phyloP scores from a whole-genome alignment of 805 yeast species.

The Candida xiaguanensis region DNA sequence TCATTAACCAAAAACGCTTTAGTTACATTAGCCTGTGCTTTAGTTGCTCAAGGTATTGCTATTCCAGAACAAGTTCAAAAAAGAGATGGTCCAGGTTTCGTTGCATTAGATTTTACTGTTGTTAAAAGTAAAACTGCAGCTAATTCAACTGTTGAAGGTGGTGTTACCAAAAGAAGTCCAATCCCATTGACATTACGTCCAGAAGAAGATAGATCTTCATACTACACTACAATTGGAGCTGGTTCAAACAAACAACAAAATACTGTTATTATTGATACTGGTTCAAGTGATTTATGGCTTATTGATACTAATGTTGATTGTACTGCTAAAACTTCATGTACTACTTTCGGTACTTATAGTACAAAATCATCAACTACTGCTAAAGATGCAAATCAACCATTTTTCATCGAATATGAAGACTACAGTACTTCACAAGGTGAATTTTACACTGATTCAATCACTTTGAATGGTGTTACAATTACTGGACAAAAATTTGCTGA shows the following conservation, averaged over 20 bases:
- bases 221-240: slow-evolving; percentile 1
- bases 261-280: slow-evolving; percentile 21
- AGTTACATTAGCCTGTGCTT: slow-evolving; percentile 6
- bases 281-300: slow-evolving; percentile 25
- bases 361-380: slow-evolving; percentile 1
- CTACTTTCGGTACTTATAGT: slow-evolving; percentile 4
- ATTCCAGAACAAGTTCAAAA: slow-evolving; percentile 6
- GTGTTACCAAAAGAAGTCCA: neutral
- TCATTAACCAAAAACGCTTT: slow-evolving; percentile 6
- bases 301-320: slow-evolving; percentile 22
- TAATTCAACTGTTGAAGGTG: neutral
- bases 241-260: slow-evolving; percentile 16
- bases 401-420: slow-evolving; percentile 12
- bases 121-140: slow-evolving; percentile 1
- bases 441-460: slow-evolving; percentile 14
- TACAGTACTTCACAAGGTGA: slow-evolving; percentile 11
- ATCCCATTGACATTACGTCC: slow-evolving; percentile 1
- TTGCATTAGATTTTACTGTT: slow-evolving; percentile 7
- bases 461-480: slow-evolving; percentile 11
- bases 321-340: slow-evolving; percentile 4
- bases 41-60: slow-evolving; percentile 6
- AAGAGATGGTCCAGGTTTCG: slow-evolving; percentile 6
- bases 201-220: slow-evolving; percentile 2
- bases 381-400: slow-evolving; percentile 6
- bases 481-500: slow-evolving; percentile 17